Evolutionary conservation across 2,329 filamentous ascomycete genomes (phyloP).

Genomic region (Pseudogymnoascus sp.): DNA sequence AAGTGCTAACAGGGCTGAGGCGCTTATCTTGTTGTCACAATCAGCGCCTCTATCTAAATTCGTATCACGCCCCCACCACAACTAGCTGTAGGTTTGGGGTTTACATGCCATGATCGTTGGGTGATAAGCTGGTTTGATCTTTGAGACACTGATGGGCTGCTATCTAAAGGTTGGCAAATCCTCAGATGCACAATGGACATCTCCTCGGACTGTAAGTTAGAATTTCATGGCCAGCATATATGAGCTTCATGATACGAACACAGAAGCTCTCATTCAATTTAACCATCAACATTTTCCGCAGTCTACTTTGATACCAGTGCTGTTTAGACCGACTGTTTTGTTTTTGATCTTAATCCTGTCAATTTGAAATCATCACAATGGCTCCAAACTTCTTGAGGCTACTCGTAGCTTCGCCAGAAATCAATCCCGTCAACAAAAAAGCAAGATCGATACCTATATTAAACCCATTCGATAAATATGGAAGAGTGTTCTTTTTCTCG

Average conservation of each 20-base stretch:
- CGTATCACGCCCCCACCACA: background rate
- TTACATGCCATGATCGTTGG: background rate
- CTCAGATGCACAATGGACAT: background rate
- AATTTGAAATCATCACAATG: background rate
- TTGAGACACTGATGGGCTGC: background rate
- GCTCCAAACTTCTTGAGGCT: background rate
- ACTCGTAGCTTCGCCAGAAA: slow-evolving; percentile 28
- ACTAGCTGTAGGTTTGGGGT: background rate
- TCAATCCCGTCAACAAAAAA: slow-evolving; percentile 80
- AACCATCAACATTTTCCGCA: background rate
- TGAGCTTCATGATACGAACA: background rate
- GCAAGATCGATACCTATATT: slow-evolving; percentile 71
- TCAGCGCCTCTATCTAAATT: background rate
- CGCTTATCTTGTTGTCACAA: background rate
- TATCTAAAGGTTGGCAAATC: background rate
- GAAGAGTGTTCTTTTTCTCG: slow-evolving; percentile 82
- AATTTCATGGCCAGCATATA: background rate
- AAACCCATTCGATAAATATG: slow-evolving; percentile 72
- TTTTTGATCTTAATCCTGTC: background rate
- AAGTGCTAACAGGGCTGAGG: background rate
- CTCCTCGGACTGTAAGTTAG: background rate
- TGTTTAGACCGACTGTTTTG: background rate
- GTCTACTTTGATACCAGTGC: background rate
- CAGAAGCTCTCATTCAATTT: background rate
- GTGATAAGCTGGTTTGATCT: background rate